Conservation (phyloP, 2,329 filamentous ascomycete genomes). For the Stachybotrys echinatus region DNA sequence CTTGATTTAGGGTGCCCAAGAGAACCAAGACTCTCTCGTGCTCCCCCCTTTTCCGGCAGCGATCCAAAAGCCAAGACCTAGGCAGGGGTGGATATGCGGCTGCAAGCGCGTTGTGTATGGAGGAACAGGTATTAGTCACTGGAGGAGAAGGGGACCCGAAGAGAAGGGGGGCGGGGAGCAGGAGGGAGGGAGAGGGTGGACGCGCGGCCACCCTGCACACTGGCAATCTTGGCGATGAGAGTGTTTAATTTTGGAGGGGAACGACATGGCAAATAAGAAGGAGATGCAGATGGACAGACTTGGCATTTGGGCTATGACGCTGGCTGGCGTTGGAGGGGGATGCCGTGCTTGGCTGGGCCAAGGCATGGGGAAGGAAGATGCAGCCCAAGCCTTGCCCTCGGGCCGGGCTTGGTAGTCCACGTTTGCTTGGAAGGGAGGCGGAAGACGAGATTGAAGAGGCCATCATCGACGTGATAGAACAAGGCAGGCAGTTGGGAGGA, state of each 20-base stretch:
- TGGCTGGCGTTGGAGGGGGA: background rate
- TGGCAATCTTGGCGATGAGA: too few species aligned
- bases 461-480: too few species aligned
- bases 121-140: too few species aligned
- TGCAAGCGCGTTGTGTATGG: background rate
- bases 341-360: background rate
- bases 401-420: too few species aligned
- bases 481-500: too few species aligned
- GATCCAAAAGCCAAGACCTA: background rate
- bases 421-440: too few species aligned
- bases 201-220: background rate
- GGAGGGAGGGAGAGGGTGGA: background rate
- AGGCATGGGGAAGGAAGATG: too few species aligned
- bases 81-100: background rate
- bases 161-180: too few species aligned
- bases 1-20: background rate
- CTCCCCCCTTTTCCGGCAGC: background rate
- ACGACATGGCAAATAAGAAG: background rate
- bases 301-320: background rate
- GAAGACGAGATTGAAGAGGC: too few species aligned
- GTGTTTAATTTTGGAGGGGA: too few species aligned
- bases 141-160: background rate
- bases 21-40: background rate
- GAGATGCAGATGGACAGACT: background rate
- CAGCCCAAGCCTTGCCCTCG: too few species aligned